Base-by-base conservation (phyloP, 2,329 filamentous ascomycete genomes). In the Sclerotinia minor region DNA sequence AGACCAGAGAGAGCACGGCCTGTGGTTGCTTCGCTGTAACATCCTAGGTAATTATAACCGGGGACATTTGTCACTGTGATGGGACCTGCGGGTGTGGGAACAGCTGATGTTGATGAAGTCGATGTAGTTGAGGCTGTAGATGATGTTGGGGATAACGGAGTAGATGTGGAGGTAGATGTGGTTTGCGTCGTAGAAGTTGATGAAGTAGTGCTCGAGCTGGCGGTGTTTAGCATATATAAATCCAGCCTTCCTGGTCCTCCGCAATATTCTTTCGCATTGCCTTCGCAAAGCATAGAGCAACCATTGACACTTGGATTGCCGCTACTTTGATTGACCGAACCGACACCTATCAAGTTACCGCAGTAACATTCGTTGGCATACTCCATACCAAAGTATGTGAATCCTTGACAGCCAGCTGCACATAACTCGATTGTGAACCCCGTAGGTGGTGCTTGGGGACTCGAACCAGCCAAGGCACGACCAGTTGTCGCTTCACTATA, bases 21-120 rank as follows among this genome's bases (percentile, higher is more conserved):
- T 29, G 75, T 78, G n/a, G 77, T 77, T 8, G 79, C 80, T 69
- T 85, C 83, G 24, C 79, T 81, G 76, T 80, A 81, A 75, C 83
- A 85, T 64, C 79, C 80, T 32, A 81, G 76, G 64, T 82, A 76
- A 15, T 71, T 75, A 69, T 84, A 85, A 13, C 78, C 79, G 6
- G 80, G 80, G 3, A 85, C 73, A 0, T 74, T 76, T 5, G 76
- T 72, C 53, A 80, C 79, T 68, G 69, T 72, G 82, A 68, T 79
- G 77, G 66, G 81, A 80, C 73, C 85, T 86, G 59, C 38, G 19
- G 41, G 53, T 24, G 44, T 29, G 32, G 64, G 29, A 13, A 35
- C 49, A 19, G 19, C 41, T 15, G 61, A 54, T 24, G 61, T 45
- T 17, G 49, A 49, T 4, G 1, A 49, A 21, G 4, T 19, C n/a